Evolutionary conservation across 768 basidiomycete genomes (phyloP), one percentile per base, ranked within the genome.

Genomic region (Termitomyces eurrhizus): DNA sequence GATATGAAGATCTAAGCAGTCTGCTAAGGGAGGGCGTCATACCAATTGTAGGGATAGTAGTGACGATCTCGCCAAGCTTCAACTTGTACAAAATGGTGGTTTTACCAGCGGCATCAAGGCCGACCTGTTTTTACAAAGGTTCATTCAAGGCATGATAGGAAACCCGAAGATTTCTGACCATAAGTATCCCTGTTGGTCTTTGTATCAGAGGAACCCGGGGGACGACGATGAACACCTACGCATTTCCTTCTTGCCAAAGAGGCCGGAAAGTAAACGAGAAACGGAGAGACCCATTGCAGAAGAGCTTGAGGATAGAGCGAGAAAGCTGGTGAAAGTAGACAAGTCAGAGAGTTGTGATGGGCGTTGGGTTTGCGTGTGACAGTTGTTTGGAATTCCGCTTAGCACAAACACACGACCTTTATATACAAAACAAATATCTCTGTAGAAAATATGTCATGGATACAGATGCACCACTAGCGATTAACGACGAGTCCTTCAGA

Each of bases 161-260:
- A 58, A 59, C 65, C 56, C 59, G 55, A 45, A 59, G 60, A 50
- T 48, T 58, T 63, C 66, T 66, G 64, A 92, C 91, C 91, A 99
- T 99, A 77, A 99, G 81, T 81, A 99, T 98, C 74, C 96, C 95
- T 97, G 71, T 65, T 69, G 63, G 73, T 70, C 67, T 71, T 56
- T 65, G 66, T 62, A 58, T 72, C 65, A 66, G 54, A 66, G 66
- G 63, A 66, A 63, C 66, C 68, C 67, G 66, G 62, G 62, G 68
- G 64, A 63, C 65, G 62, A 66, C 65, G 57, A 78, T 33, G 4
- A 24, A n/a, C 39, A 81, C 95, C 74, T 77, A 97, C 95, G 94
- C 96, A 99, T 98, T 80, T 99, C 96, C 86, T 90, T 96, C 84
- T 97, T 98, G 78, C 95, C 95, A 70, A 98, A 95, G 72, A 99